phyloP scores from a whole-genome alignment of 2,329 filamentous ascomycete species.

The Ramichloridium luteum region DNA sequence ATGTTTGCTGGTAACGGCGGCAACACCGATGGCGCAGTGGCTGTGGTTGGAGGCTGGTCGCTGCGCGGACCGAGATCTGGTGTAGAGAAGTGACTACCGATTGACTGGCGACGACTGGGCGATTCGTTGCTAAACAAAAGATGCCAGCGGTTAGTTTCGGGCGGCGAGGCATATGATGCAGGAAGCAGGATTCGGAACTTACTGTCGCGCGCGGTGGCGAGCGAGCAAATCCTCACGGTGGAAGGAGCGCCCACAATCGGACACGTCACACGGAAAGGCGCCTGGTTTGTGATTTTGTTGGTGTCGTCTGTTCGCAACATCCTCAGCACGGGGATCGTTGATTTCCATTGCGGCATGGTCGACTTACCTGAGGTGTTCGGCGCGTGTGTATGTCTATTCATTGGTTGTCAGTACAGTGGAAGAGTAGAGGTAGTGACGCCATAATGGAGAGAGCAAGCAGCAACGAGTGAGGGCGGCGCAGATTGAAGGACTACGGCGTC shows the following conservation, averaged over 20 bases:
- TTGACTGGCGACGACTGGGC: slow-evolving; percentile 13
- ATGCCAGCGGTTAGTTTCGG: too few relatives aligned
- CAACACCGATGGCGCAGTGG: too few relatives aligned
- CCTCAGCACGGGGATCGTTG: too few relatives aligned
- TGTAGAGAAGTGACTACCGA: slow-evolving; percentile 14
- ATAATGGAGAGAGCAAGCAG: too few relatives aligned
- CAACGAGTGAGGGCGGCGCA: too few relatives aligned
- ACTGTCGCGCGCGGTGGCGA: slow-evolving; percentile 36
- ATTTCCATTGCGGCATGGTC: slow-evolving; percentile 2
- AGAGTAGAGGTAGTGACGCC: too few relatives aligned
- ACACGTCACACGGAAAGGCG: slow-evolving; percentile 29
- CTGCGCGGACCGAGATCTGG: slow-evolving; percentile 7
- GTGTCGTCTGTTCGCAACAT: slow-evolving; percentile 32
- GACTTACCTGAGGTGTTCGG: slow-evolving; percentile 34
- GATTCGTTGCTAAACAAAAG: slow-evolving; percentile 15
- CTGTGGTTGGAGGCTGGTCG: too few relatives aligned
- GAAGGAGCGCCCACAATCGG: slow-evolving; percentile 32
- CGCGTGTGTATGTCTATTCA: slow-evolving; percentile 34
- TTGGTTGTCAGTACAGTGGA: too few relatives aligned
- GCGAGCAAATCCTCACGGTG: slow-evolving; percentile 33
- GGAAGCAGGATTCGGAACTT: too few relatives aligned
- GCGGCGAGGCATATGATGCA: too few relatives aligned
- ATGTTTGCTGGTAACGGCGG: too few relatives aligned
- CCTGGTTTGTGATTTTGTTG: slow-evolving; percentile 35
- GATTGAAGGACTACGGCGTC: too few relatives aligned